Base-by-base conservation (phyloP, 495 filamentous ascomycete species). In the Penicillium longicatenatum region DNA sequence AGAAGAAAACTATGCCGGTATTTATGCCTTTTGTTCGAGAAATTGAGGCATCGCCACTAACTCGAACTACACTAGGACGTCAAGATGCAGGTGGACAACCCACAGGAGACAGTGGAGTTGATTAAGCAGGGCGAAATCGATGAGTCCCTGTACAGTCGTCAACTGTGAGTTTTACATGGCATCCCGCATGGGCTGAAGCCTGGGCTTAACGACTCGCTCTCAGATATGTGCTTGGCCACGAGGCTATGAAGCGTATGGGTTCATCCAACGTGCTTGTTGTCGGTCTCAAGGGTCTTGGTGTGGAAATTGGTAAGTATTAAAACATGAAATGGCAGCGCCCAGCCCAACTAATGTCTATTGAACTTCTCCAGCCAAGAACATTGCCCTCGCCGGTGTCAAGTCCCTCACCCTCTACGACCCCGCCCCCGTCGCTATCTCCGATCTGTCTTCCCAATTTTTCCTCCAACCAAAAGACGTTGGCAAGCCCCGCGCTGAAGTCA, bases 181-280 rank as follows among this genome's bases (percentile, higher is more conserved):
- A 7, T 29, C 45, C 20, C 19, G 7, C 21, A 0, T 26, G 11
- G 6, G 1, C 26, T 17, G 21, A 26, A 14, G 22, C 16, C 14
- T 11, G 17, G n/a, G 35, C 21, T 49, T 58, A 48, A 51, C 31
- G 52, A 65, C 11, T 39, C 22, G 19, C 52, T 48, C 19, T 55
- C 44, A 84, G 82, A 46, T 96, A 98, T 73, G 94, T 98, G 50
- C 85, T 99, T 56, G 95, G 95, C 30, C 95, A 98, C 75, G 95
- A 99, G 79, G 95, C 95, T 52, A 99, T 99, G 95, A 98, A 96
- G 79, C 90, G 93, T 54, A 99, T 99, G 95, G 83, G 92, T 70
- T 89, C 92, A 49, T 98, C 95, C 20, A 92, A 98, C 71, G 85
- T 99, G 44, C 88, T 99, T 19, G 84, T 99, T 51, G 89, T 92